Percentiles rank a stretch among this genome's conserved stretches.
Evolutionary conservation across 305 asterid genomes (phyloP).

Genomic region (Fraxinus velutina): DNA sequence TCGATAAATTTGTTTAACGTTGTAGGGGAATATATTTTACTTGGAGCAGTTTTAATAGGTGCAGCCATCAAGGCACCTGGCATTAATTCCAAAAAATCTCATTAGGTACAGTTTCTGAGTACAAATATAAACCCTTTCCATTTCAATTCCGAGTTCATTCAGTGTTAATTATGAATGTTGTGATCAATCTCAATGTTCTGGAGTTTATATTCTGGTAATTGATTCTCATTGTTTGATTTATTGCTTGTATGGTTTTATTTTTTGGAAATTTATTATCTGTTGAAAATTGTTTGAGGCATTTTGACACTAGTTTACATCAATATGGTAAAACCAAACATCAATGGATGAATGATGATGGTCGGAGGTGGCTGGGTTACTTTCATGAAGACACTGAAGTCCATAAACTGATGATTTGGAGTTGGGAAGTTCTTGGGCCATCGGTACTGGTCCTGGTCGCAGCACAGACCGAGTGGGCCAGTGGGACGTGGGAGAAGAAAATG

Average conservation of each 20-base stretch:
- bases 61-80: conserved; percentile 59
- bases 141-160: not conserved
- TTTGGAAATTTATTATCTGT: not conserved
- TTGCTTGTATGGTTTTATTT: not conserved
- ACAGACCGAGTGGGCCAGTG: not conserved
- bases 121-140: not conserved
- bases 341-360: not conserved
- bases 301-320: not conserved
- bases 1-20: not conserved
- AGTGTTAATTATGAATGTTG: not conserved
- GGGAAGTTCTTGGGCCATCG: not conserved
- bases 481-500: not conserved
- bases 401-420: not conserved
- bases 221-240: not conserved
- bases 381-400: not conserved
- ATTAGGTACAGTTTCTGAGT: conserved; percentile 35
- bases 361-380: not conserved
- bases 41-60: conserved; percentile 49
- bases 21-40: conserved; percentile 48
- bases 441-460: not conserved
- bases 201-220: not conserved
- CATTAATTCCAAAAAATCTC: conserved; percentile 47
- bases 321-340: not conserved
- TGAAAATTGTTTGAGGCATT: not conserved
- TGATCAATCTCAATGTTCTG: not conserved